Evolutionary conservation across 2,329 filamentous ascomycete genomes (phyloP).

Genomic region (Teratosphaeria viscida): DNA sequence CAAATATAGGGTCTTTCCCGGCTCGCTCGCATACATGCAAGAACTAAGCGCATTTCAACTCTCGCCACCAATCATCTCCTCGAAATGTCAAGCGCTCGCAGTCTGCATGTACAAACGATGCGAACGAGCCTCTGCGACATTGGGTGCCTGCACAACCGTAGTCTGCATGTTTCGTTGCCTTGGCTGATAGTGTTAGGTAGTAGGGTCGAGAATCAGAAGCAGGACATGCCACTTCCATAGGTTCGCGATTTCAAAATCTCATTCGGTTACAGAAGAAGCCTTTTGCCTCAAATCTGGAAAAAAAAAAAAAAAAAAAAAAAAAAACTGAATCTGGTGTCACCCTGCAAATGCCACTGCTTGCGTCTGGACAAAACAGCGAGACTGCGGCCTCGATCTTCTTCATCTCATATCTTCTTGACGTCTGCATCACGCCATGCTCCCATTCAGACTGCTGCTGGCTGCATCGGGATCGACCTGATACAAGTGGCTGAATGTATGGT

Average conservation of each 20-base stretch:
- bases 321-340: too few relatives aligned
- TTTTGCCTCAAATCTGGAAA: too few relatives aligned
- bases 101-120: not conserved
- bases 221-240: not conserved
- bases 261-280: too few relatives aligned
- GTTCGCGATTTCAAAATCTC: not conserved
- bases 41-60: too few relatives aligned
- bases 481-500: constrained; percentile 47
- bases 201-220: not conserved
- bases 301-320: too few relatives aligned
- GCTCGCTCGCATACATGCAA: too few relatives aligned
- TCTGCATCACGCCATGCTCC: not conserved
- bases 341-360: not conserved
- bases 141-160: not conserved
- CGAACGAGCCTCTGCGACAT: not conserved
- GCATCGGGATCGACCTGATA: constrained; percentile 14
- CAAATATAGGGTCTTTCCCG: too few relatives aligned
- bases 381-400: not conserved
- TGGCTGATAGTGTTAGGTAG: too few relatives aligned
- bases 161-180: not conserved
- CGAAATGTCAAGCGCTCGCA: not conserved
- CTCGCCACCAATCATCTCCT: too few relatives aligned
- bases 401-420: not conserved
- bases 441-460: not conserved
- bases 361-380: not conserved